A percentile compares a stretch with the other conserved stretches of the same genome.
These are phyloP conservation scores for Protomyces gravidus DNA, from an alignment of 1,139 yeast species.

Conservation along the genomic window DNA sequence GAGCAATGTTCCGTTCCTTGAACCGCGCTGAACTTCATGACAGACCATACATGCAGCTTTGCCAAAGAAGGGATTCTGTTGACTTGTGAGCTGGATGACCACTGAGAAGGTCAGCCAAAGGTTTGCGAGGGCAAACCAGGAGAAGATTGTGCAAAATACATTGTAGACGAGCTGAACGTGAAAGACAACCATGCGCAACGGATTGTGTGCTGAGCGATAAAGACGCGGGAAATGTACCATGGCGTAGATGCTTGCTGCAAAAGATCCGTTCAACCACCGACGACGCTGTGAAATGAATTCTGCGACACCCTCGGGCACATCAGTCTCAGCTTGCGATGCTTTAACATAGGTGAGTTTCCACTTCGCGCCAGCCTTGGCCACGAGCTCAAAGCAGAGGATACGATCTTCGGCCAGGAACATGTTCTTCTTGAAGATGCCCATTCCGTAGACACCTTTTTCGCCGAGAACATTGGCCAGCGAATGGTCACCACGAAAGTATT, in stretches of 20 bases:
- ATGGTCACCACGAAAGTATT: slow-evolving; percentile 90
- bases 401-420: slow-evolving; percentile 98
- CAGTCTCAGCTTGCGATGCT: slow-evolving; percentile 94
- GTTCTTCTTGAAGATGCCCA: slow-evolving; percentile 86
- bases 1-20: slow-evolving; percentile 1
- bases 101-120: slow-evolving; percentile 71
- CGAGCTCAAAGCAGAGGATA: slow-evolving; percentile 93
- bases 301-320: slow-evolving; percentile 86
- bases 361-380: slow-evolving; percentile 76
- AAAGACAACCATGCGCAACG: slow-evolving; percentile 63
- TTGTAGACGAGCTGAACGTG: slow-evolving; percentile 77
- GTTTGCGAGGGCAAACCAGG: slow-evolving; percentile 80
- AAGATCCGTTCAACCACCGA: slow-evolving; percentile 98
- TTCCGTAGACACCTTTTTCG: slow-evolving; percentile 48
- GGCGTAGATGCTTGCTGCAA: slow-evolving; percentile 87
- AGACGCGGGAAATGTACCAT: slow-evolving; percentile 67
- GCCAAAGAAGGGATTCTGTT: slow-evolving; percentile 40
- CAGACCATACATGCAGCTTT: slow-evolving; percentile 35
- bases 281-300: slow-evolving; percentile 96
- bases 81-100: slow-evolving; percentile 45
- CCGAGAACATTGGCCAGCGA: slow-evolving; percentile 42
- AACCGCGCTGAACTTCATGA: slow-evolving; percentile 40
- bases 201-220: slow-evolving; percentile 74
- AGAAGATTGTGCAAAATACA: slow-evolving; percentile 58
- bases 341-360: slow-evolving; percentile 94